Percentiles rank a stretch among this genome's conserved stretches.
Evolutionary conservation across 306 rosid species (phyloP).

Genomic region (Cyamopsis tetragonoloba): DNA sequence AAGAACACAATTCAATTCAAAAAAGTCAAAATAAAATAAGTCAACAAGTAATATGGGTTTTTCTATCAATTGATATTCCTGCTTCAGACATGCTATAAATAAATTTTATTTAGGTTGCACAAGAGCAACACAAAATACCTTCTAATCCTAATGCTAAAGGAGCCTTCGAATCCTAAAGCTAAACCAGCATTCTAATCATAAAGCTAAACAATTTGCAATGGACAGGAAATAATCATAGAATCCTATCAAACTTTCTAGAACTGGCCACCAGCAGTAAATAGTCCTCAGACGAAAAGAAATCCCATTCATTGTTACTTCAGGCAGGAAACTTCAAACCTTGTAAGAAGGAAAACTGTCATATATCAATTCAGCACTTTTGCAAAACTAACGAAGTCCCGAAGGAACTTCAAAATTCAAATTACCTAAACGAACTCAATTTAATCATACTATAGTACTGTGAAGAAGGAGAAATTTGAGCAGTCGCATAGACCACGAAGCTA

Average conservation of each 20-base stretch:
- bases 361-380: background rate
- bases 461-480: background rate
- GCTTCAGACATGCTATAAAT: background rate
- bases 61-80: background rate
- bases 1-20: background rate
- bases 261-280: background rate
- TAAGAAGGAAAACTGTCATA: background rate
- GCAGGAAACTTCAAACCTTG: constrained; percentile 7
- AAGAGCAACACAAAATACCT: background rate
- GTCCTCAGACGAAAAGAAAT: background rate
- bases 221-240: background rate
- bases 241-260: background rate
- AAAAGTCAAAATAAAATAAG: too few species aligned
- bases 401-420: background rate
- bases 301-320: background rate
- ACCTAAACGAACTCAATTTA: constrained; percentile 15
- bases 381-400: background rate
- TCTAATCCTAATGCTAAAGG: background rate
- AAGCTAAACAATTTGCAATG: too few species aligned
- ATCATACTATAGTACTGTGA: background rate
- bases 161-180: too few species aligned
- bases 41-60: too few species aligned
- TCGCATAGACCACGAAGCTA: background rate
- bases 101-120: background rate
- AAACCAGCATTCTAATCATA: too few species aligned